A percentile compares a stretch with the other conserved stretches of the same genome.
phyloP scores from a whole-genome alignment of 805 yeast genomes.

The Tetrapisispora pingtungensis region DNA sequence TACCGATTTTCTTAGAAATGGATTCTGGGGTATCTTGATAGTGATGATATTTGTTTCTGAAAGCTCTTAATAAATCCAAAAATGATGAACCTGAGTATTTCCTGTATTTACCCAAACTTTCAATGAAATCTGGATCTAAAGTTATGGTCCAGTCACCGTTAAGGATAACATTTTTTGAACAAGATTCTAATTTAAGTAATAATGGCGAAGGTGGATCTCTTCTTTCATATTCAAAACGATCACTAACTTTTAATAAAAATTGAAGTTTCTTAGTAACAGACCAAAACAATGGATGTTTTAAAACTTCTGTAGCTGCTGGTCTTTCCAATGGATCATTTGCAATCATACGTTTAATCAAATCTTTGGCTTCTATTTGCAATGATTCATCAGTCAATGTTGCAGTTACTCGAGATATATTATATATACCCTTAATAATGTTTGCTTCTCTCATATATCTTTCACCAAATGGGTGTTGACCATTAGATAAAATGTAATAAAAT shows the following conservation, averaged over 20 bases:
- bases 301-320: conserved; percentile 57
- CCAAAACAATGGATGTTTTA: conserved; percentile 92
- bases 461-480: conserved; percentile 93
- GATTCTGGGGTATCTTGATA: conserved; percentile 75
- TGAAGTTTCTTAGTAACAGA: conserved; percentile 58
- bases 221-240: conserved; percentile 76
- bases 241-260: conserved; percentile 79
- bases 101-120: conserved; percentile 81
- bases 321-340: conserved; percentile 52
- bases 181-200: conserved; percentile 44
- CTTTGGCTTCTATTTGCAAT: conserved; percentile 49
- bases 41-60: conserved; percentile 91
- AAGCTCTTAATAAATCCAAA: conserved; percentile 78
- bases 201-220: conserved; percentile 68
- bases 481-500: conserved; percentile 72
- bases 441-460: conserved; percentile 80
- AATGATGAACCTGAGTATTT: conserved; percentile 71
- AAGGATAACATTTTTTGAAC: conserved; percentile 42
- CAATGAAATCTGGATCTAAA: conserved; percentile 65
- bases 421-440: conserved; percentile 65
- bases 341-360: conserved; percentile 68
- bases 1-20: conserved; percentile 57
- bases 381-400: conserved; percentile 17
- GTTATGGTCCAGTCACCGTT: conserved; percentile 66
- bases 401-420: conserved; percentile 36